Percentiles rank a stretch among this genome's conserved stretches.
Conservation (phyloP, 441 rosid genomes). For the Pelargonium cotyledonis region DNA sequence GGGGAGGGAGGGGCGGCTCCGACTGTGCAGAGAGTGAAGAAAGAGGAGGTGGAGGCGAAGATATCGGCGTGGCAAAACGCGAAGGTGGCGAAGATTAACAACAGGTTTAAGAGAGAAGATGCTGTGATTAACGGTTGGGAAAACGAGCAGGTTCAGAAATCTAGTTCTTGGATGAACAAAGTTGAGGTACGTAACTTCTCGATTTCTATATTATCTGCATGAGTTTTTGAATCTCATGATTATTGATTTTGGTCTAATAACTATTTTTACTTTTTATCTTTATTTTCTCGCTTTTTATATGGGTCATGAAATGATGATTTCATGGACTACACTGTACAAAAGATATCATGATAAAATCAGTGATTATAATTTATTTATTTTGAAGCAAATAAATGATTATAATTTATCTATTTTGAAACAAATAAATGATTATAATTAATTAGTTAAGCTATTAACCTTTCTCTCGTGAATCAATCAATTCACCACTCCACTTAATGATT, state of each 20-base stretch:
- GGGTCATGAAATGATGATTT: too few relatives aligned
- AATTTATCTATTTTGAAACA: too few relatives aligned
- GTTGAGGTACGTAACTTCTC: constrained; percentile 49
- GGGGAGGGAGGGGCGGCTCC: constrained; percentile 17
- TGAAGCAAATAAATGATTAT: too few relatives aligned
- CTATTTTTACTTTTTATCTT: neutral
- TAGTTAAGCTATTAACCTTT: too few relatives aligned
- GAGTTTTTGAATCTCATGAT: neutral
- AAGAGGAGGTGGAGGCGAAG: constrained; percentile 40
- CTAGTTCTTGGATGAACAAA: constrained; percentile 83
- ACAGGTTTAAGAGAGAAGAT: constrained; percentile 86
- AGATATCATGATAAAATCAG: too few relatives aligned
- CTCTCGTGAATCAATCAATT: too few relatives aligned
- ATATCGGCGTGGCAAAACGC: constrained; percentile 90
- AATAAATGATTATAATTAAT: too few relatives aligned
- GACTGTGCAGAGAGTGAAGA: constrained; percentile 74
- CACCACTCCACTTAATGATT: too few relatives aligned
- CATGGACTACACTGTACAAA: too few relatives aligned
- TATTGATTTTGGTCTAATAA: neutral
- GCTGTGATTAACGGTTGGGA: constrained; percentile 87
- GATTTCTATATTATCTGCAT: neutral
- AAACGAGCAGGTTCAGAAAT: constrained; percentile 66
- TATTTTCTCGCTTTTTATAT: too few relatives aligned
- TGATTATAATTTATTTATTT: too few relatives aligned
- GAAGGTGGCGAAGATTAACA: constrained; percentile 69